These are phyloP conservation scores for Coprinopsis sp. DNA, from an alignment of 768 basidiomycete genomes.

Conservation along the genomic window DNA sequence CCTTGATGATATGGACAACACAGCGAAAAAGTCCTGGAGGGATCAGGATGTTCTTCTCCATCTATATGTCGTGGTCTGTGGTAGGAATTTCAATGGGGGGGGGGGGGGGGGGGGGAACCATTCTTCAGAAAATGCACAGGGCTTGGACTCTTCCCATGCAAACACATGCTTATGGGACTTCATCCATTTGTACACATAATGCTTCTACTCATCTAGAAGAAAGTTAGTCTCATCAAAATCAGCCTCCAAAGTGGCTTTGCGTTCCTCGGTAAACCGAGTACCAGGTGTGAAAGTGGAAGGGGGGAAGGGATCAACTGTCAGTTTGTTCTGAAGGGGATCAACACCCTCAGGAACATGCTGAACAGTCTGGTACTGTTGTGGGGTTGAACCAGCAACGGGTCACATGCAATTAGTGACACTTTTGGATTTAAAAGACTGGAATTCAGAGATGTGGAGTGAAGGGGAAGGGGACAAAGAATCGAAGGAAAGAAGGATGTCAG, in stretches of 20 bases:
- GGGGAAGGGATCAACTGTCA: constrained; percentile 22
- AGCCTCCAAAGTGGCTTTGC: constrained; percentile 19
- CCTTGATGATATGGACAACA: constrained; percentile 21
- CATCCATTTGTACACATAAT: constrained; percentile 28
- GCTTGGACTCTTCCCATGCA: constrained; percentile 27
- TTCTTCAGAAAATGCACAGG: constrained; percentile 20
- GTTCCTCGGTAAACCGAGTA: constrained; percentile 19
- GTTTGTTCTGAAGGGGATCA: constrained; percentile 13
- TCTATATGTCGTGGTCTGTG: constrained; percentile 29
- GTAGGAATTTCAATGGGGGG: too few species aligned
- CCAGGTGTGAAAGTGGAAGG: constrained; percentile 32
- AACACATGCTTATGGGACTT: constrained; percentile 27
- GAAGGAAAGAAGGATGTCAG: background rate
- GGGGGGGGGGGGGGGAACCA: constrained; percentile 21
- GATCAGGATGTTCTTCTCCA: constrained; percentile 24
- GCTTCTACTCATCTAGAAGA: constrained; percentile 31
- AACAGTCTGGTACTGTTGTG: constrained; percentile 27
- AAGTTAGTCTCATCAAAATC: constrained; percentile 27
- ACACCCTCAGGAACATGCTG: constrained; percentile 29
- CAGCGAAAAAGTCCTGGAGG: constrained; percentile 23
- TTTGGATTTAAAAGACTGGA: constrained; percentile 23
- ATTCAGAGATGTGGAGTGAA: background rate
- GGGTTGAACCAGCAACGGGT: constrained; percentile 29
- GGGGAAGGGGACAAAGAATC: background rate
- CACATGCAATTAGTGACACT: constrained; percentile 25